Base-by-base conservation (phyloP, 768 basidiomycete genomes). In the Amyloporia xantha region DNA sequence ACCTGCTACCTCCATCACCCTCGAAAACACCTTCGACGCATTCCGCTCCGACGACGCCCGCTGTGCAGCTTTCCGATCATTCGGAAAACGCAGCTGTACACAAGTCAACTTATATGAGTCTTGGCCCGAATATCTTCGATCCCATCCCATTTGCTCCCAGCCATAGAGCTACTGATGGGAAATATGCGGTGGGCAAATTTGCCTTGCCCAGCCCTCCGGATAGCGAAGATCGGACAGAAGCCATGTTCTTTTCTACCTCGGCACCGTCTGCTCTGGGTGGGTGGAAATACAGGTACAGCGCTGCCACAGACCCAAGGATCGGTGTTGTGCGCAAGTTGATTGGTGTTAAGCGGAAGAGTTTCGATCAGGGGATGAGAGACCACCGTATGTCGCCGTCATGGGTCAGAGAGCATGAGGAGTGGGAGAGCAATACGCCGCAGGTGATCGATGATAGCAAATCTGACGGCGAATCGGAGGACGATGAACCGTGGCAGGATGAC, bases 171-270 rank as follows among this genome's bases (percentile, higher is more conserved):
- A 71, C 79, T 12, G 88, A 91, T 59, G 79, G 79, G 9, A 92
- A 92, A 66, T 91, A 92, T 57, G 68, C 70, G 0, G 55, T 72
- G 21, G 88, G 88, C 25, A 91, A 91, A 63, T 91, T 90, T 58
- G 72, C 74, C 20, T 63, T 86, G 40, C 79, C 82, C 2, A 84
- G 76, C 48, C 81, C 83, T 4, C 78, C 79, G 2, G 74, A 76
- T 30, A 79, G 79, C 9, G 60, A 59, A 23, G 59, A 61, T 41
- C 54, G 60, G 25, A 51, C 53, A 4, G 53, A 57, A 24, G 54
- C 57, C 6, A 23, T 49, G 21, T 4, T 42, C 1, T 44, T 44
- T 39, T 36, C 17, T 4, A 12, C 40, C 21, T 17, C 50, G 3
- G 10, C 25, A n/a, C 24, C 17, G 12, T 17, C 51, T 59, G 54